A percentile compares a stretch with the other conserved stretches of the same genome.
phyloP scores from a whole-genome alignment of 2,329 filamentous ascomycete genomes.

The Cercospora janseana region DNA sequence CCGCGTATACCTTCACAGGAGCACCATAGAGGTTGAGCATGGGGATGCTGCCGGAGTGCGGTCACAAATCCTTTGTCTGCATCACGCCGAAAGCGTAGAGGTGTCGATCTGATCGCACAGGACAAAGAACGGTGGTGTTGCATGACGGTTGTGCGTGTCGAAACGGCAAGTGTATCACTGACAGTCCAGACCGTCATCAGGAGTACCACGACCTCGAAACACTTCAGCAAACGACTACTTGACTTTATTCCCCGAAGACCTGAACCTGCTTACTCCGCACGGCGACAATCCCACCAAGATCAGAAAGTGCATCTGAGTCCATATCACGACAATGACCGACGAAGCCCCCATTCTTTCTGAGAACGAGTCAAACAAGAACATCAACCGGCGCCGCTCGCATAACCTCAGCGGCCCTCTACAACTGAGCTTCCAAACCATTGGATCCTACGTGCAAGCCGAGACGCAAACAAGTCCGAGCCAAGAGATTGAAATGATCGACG shows the following conservation, averaged over 20 bases:
- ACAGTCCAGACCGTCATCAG: no score
- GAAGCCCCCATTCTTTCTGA: background rate
- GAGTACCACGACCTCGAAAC: no score
- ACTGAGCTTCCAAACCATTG: background rate
- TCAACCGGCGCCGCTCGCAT: constrained; percentile 10
- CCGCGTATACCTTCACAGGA: no score
- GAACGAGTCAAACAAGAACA: background rate
- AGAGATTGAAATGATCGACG: background rate
- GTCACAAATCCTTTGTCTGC: background rate
- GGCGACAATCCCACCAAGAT: no score
- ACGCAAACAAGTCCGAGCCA: background rate
- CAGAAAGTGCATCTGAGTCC: no score
- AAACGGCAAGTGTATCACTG: no score
- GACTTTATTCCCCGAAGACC: no score
- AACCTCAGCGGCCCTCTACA: constrained; percentile 3
- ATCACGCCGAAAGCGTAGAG: background rate
- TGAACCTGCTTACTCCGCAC: no score
- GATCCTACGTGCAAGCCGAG: background rate
- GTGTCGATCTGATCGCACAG: background rate
- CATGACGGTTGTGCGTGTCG: background rate
- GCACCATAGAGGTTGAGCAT: no score
- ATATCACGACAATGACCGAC: background rate
- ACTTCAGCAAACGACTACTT: no score
- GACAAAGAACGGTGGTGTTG: background rate
- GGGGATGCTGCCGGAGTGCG: no score